Percentiles rank a stretch among this genome's conserved stretches.
These are phyloP conservation scores for Jatropha multifida DNA, from an alignment of 441 rosid species.

Conservation along the genomic window DNA sequence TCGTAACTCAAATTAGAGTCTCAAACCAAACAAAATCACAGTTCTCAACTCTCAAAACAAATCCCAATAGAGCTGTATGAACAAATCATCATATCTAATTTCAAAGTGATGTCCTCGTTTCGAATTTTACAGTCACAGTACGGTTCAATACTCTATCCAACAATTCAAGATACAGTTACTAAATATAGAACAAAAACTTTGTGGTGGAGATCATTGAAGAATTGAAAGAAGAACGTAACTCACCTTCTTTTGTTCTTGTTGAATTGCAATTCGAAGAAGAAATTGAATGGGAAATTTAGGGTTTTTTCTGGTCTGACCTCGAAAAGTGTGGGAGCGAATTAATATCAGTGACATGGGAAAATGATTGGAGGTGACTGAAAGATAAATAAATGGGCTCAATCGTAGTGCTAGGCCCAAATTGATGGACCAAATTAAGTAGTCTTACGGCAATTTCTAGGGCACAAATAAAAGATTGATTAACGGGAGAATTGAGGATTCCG, in stretches of 20 bases:
- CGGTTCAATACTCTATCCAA: neutral
- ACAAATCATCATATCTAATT: neutral
- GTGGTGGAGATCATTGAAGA: neutral
- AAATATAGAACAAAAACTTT: neutral
- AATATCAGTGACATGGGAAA: neutral
- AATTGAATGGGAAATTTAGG: neutral
- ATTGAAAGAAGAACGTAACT: conserved; percentile 3
- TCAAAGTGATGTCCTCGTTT: neutral
- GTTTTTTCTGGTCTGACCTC: neutral
- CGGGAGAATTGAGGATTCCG: too few relatives aligned
- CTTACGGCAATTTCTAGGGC: too few relatives aligned
- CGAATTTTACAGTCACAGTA: neutral
- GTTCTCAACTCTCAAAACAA: neutral
- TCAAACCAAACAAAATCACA: neutral
- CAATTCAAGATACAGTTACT: neutral
- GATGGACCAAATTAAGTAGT: neutral
- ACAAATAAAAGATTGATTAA: too few relatives aligned
- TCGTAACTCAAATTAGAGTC: neutral
- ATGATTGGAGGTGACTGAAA: conserved; percentile 12
- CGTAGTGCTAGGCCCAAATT: neutral
- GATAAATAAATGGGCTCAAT: neutral
- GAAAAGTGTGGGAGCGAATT: neutral
- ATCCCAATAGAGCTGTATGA: neutral
- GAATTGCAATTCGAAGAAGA: neutral
- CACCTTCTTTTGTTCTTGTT: neutral